Base-by-base conservation (phyloP, 176 grass and related monocot species). In the Puccinellia tenuiflora region DNA sequence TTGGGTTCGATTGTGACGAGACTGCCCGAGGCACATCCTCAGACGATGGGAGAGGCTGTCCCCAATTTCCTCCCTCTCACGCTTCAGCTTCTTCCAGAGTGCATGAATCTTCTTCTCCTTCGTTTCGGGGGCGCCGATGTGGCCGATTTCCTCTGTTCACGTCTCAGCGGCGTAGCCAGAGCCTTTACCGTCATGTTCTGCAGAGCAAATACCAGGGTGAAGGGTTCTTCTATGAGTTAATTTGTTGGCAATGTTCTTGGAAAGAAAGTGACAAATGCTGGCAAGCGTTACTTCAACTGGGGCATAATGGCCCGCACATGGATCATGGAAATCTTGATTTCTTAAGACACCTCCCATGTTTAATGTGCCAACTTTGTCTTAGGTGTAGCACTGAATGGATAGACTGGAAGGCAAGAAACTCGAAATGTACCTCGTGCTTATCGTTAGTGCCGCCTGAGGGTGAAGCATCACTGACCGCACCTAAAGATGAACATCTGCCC, bases 401-500 rank as follows among this genome's bases (percentile, higher is more conserved):
- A 62, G 38, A n/a, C n/a, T 85, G 40, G 4, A 69, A 75, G 37
- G 78, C 31, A 64, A 84, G 29, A 66, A 76, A 82, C 1, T 29
- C 11, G 61, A 28, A 90, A 55, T 11, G 33, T 64, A 91, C 92
- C 90, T 91, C 88, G 25, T 90, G 82, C 66, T 91, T 92, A 63
- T 92, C 90, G 34, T 88, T 78, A 83, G 30, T 56, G 82, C 86
- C 71, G 29, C 85, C 77, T 47, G 91, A 75, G 40, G 79, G 83
- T 83, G 93, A 98, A 35, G 39, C 87, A 3, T 98, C 91, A 77
- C 89, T 98, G 3, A 56, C 62, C 9, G 76, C 93, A 30, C 91
- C 96, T 73, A 95, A 84, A 87, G 96, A 95, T 72, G 96, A 98
- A 82, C 96, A 93, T 82, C 91, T 90, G 29, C 93, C 96, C 91